Percentiles rank a stretch among this genome's conserved stretches.
These are phyloP conservation scores for Pleurotus ostreatus DNA, from an alignment of 768 basidiomycete species.

Conservation along the genomic window DNA sequence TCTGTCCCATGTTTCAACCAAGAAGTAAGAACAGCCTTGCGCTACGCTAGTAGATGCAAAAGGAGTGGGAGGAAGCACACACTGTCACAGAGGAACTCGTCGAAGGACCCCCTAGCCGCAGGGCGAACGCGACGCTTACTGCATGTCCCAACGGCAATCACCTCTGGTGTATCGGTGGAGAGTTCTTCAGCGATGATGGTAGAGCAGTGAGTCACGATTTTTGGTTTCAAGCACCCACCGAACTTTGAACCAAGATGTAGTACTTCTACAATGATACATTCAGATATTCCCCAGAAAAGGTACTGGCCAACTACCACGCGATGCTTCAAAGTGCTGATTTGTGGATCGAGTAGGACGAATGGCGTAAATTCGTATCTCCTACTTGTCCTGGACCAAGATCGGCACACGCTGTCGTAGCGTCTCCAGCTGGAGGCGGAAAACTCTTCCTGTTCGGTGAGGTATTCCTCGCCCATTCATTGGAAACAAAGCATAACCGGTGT, in stretches of 20 bases:
- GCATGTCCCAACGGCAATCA: constrained; percentile 78
- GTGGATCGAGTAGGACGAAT: constrained; percentile 60
- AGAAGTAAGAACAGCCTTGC: neutral
- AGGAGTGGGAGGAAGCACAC: constrained; percentile 81
- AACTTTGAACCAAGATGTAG: constrained; percentile 26
- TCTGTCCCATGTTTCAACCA: constrained; percentile 3
- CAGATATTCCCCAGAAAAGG: constrained; percentile 82
- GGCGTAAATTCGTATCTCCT: constrained; percentile 80
- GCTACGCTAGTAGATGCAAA: constrained; percentile 56
- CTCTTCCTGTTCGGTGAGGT: constrained; percentile 72
- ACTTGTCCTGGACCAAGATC: constrained; percentile 86
- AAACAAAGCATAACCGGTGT: neutral
- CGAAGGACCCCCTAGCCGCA: constrained; percentile 74
- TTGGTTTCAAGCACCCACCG: neutral
- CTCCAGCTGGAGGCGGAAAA: constrained; percentile 79
- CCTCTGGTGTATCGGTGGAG: constrained; percentile 83
- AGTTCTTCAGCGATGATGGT: constrained; percentile 84
- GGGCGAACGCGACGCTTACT: constrained; percentile 81
- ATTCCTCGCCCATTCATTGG: neutral
- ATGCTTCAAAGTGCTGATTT: too few species aligned
- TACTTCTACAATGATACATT: constrained; percentile 88
- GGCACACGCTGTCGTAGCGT: constrained; percentile 78
- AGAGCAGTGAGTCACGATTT: constrained; percentile 51
- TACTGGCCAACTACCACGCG: constrained; percentile 14
- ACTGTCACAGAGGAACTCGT: constrained; percentile 83